These are phyloP conservation scores for Hypoxylon trugodes DNA, from an alignment of 495 filamentous ascomycete genomes.

Conservation along the genomic window DNA sequence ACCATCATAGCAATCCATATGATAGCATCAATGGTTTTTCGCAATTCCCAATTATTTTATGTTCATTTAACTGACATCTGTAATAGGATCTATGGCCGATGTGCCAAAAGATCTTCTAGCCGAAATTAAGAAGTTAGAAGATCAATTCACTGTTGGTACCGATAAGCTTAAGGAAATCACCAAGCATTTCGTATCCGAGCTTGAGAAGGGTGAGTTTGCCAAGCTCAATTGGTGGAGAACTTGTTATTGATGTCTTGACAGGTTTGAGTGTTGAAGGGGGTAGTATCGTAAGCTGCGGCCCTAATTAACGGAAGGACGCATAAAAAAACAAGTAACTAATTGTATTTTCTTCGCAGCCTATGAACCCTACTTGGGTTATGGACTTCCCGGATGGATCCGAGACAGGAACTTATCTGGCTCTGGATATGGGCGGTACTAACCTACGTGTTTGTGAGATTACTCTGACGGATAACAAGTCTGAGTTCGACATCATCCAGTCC, in stretches of 20 bases:
- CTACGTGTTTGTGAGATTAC: constrained; percentile 97
- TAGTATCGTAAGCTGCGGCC: constrained; percentile 76
- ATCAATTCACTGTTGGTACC: constrained; percentile 80
- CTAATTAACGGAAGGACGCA: neutral
- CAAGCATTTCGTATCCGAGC: constrained; percentile 85
- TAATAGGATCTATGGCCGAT: constrained; percentile 50
- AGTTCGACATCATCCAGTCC: constrained; percentile 98
- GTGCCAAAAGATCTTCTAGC: constrained; percentile 83
- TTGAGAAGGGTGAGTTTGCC: constrained; percentile 75
- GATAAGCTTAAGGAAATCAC: constrained; percentile 89
- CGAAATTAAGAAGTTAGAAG: constrained; percentile 86
- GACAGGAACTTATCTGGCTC: constrained; percentile 87
- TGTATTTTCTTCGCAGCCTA: constrained; percentile 69
- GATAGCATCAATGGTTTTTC: constrained; percentile 23
- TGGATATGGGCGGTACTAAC: constrained; percentile 99
- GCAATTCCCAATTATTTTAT: neutral
- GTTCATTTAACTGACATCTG: constrained; percentile 30
- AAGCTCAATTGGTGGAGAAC: constrained; percentile 9
- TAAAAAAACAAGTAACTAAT: constrained; percentile 31
- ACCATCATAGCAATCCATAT: constrained; percentile 8
- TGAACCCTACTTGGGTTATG: constrained; percentile 99
- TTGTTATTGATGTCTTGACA: constrained; percentile 41
- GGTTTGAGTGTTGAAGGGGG: constrained; percentile 88
- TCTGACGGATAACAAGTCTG: constrained; percentile 87
- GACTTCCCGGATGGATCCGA: constrained; percentile 89